Conservation (phyloP, 176 grass and related monocot genomes). For the Avena insularis region DNA sequence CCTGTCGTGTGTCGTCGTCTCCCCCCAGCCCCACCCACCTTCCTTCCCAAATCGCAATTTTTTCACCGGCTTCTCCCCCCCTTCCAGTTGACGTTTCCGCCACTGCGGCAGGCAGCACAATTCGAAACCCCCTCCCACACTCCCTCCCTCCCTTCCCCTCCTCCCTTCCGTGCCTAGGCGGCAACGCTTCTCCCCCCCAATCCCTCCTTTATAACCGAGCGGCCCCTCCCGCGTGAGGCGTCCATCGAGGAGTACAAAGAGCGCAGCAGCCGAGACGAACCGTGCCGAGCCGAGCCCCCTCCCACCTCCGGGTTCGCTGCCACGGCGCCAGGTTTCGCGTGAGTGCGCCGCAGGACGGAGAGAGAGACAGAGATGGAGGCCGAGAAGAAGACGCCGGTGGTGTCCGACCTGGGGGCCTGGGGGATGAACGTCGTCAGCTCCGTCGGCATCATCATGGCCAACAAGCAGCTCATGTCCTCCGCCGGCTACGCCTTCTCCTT, state of each 20-base stretch:
- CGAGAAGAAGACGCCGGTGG: slow-evolving; percentile 75
- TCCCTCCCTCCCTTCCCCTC: not conserved
- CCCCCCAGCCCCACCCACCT: not conserved
- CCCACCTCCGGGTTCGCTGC: slow-evolving; percentile 11
- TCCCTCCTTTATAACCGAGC: slow-evolving; percentile 44
- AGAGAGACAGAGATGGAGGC: slow-evolving; percentile 35
- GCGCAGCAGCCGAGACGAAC: slow-evolving; percentile 27
- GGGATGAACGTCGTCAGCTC: slow-evolving; percentile 99
- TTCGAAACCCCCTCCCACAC: slow-evolving; percentile 55
- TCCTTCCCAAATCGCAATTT: not conserved
- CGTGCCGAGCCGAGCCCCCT: not conserved
- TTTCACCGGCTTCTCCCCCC: slow-evolving; percentile 19
- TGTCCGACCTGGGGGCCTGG: slow-evolving; percentile 91
- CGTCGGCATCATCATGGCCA: slow-evolving; percentile 94
- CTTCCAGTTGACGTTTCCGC: slow-evolving; percentile 50
- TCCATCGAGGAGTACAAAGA: slow-evolving; percentile 9
- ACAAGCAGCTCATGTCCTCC: slow-evolving; percentile 97
- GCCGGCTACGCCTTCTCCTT: slow-evolving; percentile 88
- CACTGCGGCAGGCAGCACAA: slow-evolving; percentile 17
- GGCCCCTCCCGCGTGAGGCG: slow-evolving; percentile 52
- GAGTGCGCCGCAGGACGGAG: not conserved
- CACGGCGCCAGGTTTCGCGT: not conserved
- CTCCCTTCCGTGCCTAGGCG: slow-evolving; percentile 52
- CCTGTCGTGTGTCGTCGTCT: slow-evolving; percentile 15
- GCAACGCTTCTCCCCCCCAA: slow-evolving; percentile 23